These are phyloP conservation scores for Daldinia childiae DNA, from an alignment of 495 filamentous ascomycete genomes.

Conservation along the genomic window DNA sequence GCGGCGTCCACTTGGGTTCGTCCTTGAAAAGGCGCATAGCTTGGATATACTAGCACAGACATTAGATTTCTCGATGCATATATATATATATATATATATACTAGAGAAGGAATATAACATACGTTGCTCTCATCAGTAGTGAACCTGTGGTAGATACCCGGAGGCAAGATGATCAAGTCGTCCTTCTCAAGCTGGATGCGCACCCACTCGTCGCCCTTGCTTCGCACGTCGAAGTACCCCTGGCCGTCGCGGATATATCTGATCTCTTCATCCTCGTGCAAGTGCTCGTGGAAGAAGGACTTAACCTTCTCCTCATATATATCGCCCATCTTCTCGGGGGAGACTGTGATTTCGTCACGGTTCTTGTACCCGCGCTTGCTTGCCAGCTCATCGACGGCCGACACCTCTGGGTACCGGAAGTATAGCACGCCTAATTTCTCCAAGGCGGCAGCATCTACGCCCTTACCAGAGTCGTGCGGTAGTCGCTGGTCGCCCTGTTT, in stretches of 20 bases:
- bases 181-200: conserved; percentile 79
- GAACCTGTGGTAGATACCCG: conserved; percentile 98
- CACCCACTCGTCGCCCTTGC: conserved; percentile 79
- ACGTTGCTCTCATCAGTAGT: conserved; percentile 93
- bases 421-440: conserved; percentile 80
- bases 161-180: conserved; percentile 84
- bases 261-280: conserved; percentile 99
- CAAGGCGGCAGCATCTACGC: conserved; percentile 69
- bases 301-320: conserved; percentile 91
- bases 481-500: conserved; percentile 88
- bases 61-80: conserved; percentile 24
- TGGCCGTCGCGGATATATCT: conserved; percentile 91
- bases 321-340: conserved; percentile 84
- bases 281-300: conserved; percentile 91
- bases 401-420: conserved; percentile 70
- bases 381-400: conserved; percentile 77
- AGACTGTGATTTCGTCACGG: conserved; percentile 92
- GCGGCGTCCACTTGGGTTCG: conserved; percentile 96
- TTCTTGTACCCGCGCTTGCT: conserved; percentile 85
- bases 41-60: conserved; percentile 77
- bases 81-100: too few species aligned
- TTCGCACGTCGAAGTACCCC: conserved; percentile 94
- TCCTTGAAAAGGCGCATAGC: conserved; percentile 98
- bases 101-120: conserved; percentile 42
- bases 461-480: conserved; percentile 83